Base-by-base conservation (phyloP, 192 early-diverging fungal species). In the Umbelopsis sp. region DNA sequence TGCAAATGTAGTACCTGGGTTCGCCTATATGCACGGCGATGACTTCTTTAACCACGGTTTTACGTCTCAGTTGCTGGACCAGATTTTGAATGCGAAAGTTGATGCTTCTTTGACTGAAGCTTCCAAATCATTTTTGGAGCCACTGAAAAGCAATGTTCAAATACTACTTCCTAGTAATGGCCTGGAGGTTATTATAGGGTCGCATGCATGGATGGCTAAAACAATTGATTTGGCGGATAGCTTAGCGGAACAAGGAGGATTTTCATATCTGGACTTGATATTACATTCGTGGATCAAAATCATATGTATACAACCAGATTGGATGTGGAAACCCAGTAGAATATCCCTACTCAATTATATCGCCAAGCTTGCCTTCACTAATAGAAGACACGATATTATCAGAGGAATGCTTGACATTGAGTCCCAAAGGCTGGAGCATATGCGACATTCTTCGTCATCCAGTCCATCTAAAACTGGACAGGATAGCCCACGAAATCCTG, bases 11-110 rank as follows among this genome's bases (percentile, higher is more conserved):
- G 74, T 84, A 1, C 69, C 79, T 25, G 65, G 74, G 18, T 80
- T 80, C 64, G 74, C 74, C 11, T 80, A 80, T 35, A 66, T 80
- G 71, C 78, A 80, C 21, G 74, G 78, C 46, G 78, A 80, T 30
- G 78, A 80, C n/a, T 72, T 80, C 23, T 80, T 76, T 55, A 70
- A 71, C 48, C 71, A 80, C 64, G 71, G 69, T 11, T 70, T 49
- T 3, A 12, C 73, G 25, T 27, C 48, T 4, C 73, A 72, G n/a
- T 64, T 84, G 1, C 45, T 86, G 27, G 74, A 66, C 0, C 75
- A 84, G 11, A 70, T 84, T 37, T 65, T 73, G 8, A 53, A 71
- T 4, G 68, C 74, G 35, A 82, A 81, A 51, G 58, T 73, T 11
- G 82, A 86, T 21, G 82, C 82, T 10, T 46, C 74, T 22, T 64